Evolutionary conservation across 2,329 filamentous ascomycete species (phyloP), one percentile per base, ranked within the genome.

Genomic region (Botrytis porri): DNA sequence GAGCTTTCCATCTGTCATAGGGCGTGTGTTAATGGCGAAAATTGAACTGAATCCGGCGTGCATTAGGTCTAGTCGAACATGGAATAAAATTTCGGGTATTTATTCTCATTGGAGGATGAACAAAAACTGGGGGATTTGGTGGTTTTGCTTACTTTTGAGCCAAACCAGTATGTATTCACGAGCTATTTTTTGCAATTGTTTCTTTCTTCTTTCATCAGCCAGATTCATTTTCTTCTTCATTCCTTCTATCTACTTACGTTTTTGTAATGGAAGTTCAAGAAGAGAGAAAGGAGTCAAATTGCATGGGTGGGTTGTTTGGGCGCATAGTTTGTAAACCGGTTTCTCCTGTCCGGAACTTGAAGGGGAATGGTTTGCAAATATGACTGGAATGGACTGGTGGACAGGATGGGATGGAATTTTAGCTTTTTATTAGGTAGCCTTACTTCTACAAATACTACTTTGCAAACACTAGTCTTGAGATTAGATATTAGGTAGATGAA

Each of bases 1-100:
- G 96, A 43, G 96, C 97, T 74, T 99, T 99, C 88, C 96, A 98
- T 83, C 86, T 99, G 77, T 97, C 95, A 74, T 97, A 87, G 76
- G 74, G 69, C 12, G 63, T 22, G 41, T 77, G 74, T 75, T 57
- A 73, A 75, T 66, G 71, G 73, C 61, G 48, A 41, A 57, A 67
- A 70, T 70, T 62, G 57, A 69, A 73, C 72, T 61, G 60, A 65
- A 65, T 71, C 73, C 65, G 60, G 70, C 61, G 73, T 71, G 73
- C 62, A 73, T 72, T 69, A 69, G 48, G 65, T 32, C 3, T 57
- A 74, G 64, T 66, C 63, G 29, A 64, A 66, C 14, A 32, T 18
- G 61, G 57, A 64, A 63, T 73, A 18, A 69, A 59, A 60, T 76
- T 74, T 75, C 72, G 54, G 54, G 72, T 70, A 75, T 75, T 75